A percentile compares a stretch with the other conserved stretches of the same genome.
Conservation (phyloP, 2,329 filamentous ascomycete genomes). For the Hymenoscyphus fructigenus region DNA sequence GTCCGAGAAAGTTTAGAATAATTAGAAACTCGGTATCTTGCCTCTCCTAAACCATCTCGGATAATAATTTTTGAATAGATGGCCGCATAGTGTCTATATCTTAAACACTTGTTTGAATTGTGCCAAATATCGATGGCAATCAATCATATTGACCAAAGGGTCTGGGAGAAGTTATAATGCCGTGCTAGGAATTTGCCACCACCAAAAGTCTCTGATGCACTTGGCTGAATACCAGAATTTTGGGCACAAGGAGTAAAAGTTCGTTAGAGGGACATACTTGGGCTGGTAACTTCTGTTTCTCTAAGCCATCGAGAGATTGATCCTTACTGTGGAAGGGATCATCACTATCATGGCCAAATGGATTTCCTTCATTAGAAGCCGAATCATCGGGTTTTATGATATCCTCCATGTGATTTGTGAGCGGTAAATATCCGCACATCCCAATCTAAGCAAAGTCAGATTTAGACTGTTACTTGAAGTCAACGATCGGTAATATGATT, state of each 20-base stretch:
- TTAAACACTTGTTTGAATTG: not conserved
- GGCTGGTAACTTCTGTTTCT: not conserved
- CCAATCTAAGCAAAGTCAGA: slow-evolving; percentile 34
- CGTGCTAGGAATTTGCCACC: not conserved
- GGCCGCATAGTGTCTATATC: not conserved
- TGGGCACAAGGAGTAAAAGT: not conserved
- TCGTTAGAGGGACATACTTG: not conserved
- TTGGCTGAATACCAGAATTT: not conserved
- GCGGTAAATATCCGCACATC: slow-evolving; percentile 49
- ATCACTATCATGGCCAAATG: not conserved
- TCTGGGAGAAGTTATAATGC: not conserved
- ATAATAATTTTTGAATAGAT: no score
- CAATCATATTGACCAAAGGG: no score
- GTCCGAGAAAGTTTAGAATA: no score
- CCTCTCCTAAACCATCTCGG: no score
- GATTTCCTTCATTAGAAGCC: not conserved
- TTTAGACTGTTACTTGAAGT: slow-evolving; percentile 1
- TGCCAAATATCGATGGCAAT: no score
- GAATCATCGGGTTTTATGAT: not conserved
- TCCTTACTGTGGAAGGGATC: not conserved
- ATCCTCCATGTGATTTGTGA: slow-evolving; percentile 35
- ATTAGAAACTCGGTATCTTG: no score
- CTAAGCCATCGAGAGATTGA: not conserved
- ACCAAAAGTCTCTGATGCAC: not conserved
- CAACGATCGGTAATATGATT: not conserved